Conservation (phyloP, 176 grass and related monocot genomes). For the Aegilops longissima region DNA sequence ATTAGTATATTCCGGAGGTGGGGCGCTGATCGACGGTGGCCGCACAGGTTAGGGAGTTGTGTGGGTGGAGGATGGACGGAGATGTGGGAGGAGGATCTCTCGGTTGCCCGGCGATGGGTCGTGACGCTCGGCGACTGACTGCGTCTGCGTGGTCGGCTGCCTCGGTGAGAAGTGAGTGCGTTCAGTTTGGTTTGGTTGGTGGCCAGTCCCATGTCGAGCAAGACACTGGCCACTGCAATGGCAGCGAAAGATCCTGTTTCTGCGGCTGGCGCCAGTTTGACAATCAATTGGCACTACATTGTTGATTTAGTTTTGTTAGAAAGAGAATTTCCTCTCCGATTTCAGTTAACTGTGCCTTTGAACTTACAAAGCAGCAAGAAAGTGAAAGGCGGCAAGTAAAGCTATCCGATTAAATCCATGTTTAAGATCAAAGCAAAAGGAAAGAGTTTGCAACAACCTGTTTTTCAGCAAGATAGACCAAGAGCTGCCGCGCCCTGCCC, state of each 20-base stretch:
- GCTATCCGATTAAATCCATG: too few relatives aligned
- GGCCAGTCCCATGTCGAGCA: neutral
- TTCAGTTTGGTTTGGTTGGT: neutral
- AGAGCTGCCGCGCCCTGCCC: too few relatives aligned
- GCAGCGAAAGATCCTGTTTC: neutral
- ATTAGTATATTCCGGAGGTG: neutral
- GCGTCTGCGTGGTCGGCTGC: neutral
- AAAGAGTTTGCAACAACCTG: too few relatives aligned
- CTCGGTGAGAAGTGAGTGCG: neutral
- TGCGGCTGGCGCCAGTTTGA: slow-evolving; percentile 6
- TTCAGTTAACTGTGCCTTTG: too few relatives aligned
- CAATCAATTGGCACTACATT: neutral
- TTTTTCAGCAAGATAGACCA: too few relatives aligned
- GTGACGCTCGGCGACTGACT: neutral
- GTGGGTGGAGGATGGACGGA: neutral
- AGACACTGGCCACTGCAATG: neutral
- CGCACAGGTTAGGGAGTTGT: neutral
- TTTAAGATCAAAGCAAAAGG: too few relatives aligned
- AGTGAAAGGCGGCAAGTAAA: too few relatives aligned
- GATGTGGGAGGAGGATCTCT: neutral
- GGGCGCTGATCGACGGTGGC: neutral
- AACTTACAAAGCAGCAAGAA: too few relatives aligned
- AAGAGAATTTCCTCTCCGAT: too few relatives aligned
- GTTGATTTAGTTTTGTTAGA: too few relatives aligned
- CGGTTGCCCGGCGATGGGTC: neutral